Conservation (phyloP, 768 basidiomycete genomes). For the Boletus huronensis region DNA sequence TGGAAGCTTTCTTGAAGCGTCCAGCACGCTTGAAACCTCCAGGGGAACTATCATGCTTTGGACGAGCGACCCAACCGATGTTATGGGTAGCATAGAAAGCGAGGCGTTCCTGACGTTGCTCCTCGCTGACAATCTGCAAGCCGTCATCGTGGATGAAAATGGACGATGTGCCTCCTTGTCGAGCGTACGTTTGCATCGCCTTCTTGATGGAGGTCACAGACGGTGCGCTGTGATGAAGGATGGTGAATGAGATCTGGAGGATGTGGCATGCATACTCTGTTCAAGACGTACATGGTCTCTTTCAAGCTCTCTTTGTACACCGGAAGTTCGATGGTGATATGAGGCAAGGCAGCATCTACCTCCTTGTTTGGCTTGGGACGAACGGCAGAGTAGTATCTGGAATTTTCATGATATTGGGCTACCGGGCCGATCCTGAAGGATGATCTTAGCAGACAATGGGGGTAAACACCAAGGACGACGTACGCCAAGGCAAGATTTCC, state of each 20-base stretch:
- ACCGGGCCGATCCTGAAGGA: slow-evolving; percentile 67
- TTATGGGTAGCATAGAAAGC: slow-evolving; percentile 54
- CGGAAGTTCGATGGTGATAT: slow-evolving; percentile 78
- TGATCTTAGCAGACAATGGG: slow-evolving; percentile 1
- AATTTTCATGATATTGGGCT: slow-evolving; percentile 82
- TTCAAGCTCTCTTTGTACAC: slow-evolving; percentile 84
- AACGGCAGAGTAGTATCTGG: slow-evolving; percentile 74
- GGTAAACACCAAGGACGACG: neutral
- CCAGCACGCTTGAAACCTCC: slow-evolving; percentile 46
- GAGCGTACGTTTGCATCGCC: slow-evolving; percentile 63
- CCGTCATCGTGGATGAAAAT: slow-evolving; percentile 65
- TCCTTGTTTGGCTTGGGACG: slow-evolving; percentile 56
- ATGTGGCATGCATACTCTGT: neutral
- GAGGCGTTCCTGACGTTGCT: slow-evolving; percentile 46
- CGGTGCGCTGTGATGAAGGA: slow-evolving; percentile 47
- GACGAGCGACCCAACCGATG: slow-evolving; percentile 60
- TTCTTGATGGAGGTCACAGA: slow-evolving; percentile 69
- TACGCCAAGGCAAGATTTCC: slow-evolving; percentile 61
- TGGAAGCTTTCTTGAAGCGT: slow-evolving; percentile 91
- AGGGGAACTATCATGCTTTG: slow-evolving; percentile 38
- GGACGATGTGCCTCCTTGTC: slow-evolving; percentile 56
- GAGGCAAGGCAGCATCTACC: slow-evolving; percentile 62
- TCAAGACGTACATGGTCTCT: slow-evolving; percentile 64
- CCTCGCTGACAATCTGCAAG: slow-evolving; percentile 46
- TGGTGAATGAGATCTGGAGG: neutral